phyloP scores from a whole-genome alignment of 2,329 filamentous ascomycete species.

The Stromatinia cepivora region DNA sequence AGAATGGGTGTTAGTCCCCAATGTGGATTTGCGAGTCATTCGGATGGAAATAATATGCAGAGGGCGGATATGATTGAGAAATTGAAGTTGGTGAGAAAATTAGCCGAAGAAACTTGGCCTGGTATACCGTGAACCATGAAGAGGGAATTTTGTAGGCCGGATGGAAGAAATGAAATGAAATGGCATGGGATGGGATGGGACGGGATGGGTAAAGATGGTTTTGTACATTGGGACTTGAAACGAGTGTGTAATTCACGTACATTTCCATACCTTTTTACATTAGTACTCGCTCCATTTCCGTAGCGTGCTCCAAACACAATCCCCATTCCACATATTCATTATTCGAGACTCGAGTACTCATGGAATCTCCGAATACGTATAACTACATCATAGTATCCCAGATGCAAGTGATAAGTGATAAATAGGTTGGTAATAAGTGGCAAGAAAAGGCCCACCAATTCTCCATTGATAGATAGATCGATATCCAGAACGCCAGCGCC shows the following conservation, averaged over 20 bases:
- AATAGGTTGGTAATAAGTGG: background rate
- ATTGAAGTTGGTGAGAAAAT: conserved; percentile 66
- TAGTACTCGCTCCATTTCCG: too few relatives aligned
- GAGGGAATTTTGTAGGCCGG: background rate
- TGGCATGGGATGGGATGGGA: background rate
- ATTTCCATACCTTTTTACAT: too few relatives aligned
- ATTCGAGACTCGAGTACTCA: background rate
- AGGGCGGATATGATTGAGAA: conserved; percentile 73
- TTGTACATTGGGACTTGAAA: background rate
- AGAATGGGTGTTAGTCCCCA: conserved; percentile 69
- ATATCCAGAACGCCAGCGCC: conserved; percentile 10
- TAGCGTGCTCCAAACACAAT: too few relatives aligned
- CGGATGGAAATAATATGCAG: conserved; percentile 63
- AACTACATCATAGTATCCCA: background rate
- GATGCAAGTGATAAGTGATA: background rate
- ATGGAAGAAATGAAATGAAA: too few relatives aligned
- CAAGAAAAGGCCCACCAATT: background rate
- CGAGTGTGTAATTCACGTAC: background rate
- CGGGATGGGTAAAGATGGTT: background rate
- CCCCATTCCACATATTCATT: too few relatives aligned
- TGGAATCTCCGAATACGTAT: background rate
- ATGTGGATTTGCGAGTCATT: conserved; percentile 57
- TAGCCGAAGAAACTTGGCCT: conserved; percentile 72
- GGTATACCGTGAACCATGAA: conserved; percentile 33
- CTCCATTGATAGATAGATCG: background rate